Evolutionary conservation across 176 grass and related monocot species (phyloP), one percentile per base, ranked within the genome.

Genomic region (Zea mays): DNA sequence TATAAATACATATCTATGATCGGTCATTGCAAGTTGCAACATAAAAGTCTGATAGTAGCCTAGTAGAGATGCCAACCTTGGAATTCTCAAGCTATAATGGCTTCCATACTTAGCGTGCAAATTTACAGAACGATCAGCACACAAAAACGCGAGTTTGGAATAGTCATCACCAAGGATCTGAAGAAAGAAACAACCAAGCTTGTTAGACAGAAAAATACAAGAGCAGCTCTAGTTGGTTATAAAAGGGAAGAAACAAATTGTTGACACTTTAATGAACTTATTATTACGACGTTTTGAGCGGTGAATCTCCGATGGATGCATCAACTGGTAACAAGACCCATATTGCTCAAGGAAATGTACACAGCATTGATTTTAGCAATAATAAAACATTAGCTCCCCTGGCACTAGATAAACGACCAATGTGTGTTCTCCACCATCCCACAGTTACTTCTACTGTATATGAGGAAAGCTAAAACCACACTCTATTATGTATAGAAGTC

Each of bases 71-170:
- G 73, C 82, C 86, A 82, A 93, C 91, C 91, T 90, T 84, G 95
- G 95, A 88, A 98, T 92, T 86, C 95, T 87, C 74, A 94, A 88
- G 77, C 85, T 98, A 62, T 94, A 94, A 67, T 98, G 95, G 37
- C 87, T 90, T 70, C 95, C 91, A 64, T 98, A 94, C 71, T 94
- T 98, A 7, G 95, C 95, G 86, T 98, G 95, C 57, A 98, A 80
- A 78, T 86, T 79, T 82, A 98, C 77, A 82, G 95, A 92, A 64
- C 89, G 95, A 67, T 98, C 95, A 75, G 95, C 89, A 78, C 91
- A 98, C 27, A 98, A 62, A 72, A 98, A 98, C 0, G 81, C 91
- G 47, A 94, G 87, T 85, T 98, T 98, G 36, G 95, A 98, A 75
- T 98, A 94, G 62, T 92, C 91, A 49, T 92, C 95, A 75, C 47